Evolutionary conservation across 352 stramenopile genomes (phyloP).

Genomic region (Phytophthora pini): DNA sequence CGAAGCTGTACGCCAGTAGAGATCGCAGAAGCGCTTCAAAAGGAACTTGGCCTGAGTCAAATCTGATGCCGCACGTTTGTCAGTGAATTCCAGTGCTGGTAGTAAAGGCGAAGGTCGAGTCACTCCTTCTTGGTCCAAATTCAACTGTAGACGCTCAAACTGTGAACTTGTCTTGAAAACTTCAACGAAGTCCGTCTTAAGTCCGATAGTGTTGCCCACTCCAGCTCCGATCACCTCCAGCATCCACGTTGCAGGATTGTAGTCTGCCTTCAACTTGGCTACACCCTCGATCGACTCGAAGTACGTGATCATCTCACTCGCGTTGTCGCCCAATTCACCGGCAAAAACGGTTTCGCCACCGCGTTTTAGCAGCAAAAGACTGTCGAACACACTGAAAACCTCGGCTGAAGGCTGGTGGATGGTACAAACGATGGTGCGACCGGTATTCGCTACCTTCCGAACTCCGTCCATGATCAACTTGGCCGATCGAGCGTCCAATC

Average conservation of each 20-base stretch:
- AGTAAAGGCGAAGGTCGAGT: constrained; percentile 9
- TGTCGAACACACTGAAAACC: constrained; percentile 25
- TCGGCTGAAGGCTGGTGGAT: constrained; percentile 24
- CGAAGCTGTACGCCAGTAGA: constrained; percentile 25
- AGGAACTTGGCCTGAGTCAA: constrained; percentile 15
- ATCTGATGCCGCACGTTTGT: constrained; percentile 11
- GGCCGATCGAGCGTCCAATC: constrained; percentile 43
- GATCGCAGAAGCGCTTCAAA: not conserved
- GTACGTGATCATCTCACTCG: constrained; percentile 13
- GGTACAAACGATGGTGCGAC: constrained; percentile 42
- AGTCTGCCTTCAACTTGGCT: constrained; percentile 1
- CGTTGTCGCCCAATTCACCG: constrained; percentile 14
- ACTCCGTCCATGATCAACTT: constrained; percentile 81
- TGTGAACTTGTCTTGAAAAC: constrained; percentile 8
- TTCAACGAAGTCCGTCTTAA: constrained; percentile 9
- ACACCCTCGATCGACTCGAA: constrained; percentile 23
- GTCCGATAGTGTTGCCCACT: constrained; percentile 10
- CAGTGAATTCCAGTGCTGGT: not conserved
- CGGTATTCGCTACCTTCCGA: constrained; percentile 70
- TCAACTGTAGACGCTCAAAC: too few species aligned
- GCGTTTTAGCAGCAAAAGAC: constrained; percentile 21
- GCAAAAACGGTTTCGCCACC: constrained; percentile 20
- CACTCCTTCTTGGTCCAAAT: constrained; percentile 1
- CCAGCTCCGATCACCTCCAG: constrained; percentile 25
- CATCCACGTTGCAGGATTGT: constrained; percentile 29